Evolutionary conservation across 1,139 yeast genomes (phyloP).

Genomic region (Hansenula sp.): DNA sequence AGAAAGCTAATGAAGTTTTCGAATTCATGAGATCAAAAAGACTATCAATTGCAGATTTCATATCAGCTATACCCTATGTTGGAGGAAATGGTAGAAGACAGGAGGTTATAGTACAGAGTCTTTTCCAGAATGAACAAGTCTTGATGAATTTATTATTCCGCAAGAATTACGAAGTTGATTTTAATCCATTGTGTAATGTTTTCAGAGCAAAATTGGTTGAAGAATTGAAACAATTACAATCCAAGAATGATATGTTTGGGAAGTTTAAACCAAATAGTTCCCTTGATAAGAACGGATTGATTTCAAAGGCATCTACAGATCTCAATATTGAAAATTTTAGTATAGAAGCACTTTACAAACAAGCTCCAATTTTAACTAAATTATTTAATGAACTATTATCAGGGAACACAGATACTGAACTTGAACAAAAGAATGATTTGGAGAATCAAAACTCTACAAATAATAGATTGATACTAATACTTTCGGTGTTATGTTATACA

Average conservation of each 20-base stretch:
- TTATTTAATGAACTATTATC: not conserved
- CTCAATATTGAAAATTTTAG: not conserved
- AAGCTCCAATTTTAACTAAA: not conserved
- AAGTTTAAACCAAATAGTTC: not conserved
- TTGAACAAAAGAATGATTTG: too few relatives aligned
- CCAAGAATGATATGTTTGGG: not conserved
- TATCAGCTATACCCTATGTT: not conserved
- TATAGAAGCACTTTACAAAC: not conserved
- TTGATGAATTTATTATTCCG: not conserved
- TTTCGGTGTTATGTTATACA: constrained; percentile 1
- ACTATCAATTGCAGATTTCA: constrained; percentile 1
- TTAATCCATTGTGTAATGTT: not conserved
- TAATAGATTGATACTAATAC: not conserved
- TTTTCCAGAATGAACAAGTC: constrained; percentile 1
- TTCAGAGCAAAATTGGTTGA: not conserved
- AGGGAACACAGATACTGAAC: too few relatives aligned
- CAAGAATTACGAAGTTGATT: constrained; percentile 1
- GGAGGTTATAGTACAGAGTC: not conserved
- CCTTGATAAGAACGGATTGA: not conserved
- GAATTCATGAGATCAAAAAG: constrained; percentile 3
- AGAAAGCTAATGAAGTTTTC: constrained; percentile 2
- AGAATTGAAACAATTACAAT: not conserved
- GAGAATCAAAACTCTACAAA: not conserved
- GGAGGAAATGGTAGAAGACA: constrained; percentile 2
- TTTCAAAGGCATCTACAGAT: not conserved